Percentiles rank a stretch among this genome's conserved stretches.
These are phyloP conservation scores for Sphagnurus paluster DNA, from an alignment of 1,284 basidiomycete genomes.

Conservation along the genomic window DNA sequence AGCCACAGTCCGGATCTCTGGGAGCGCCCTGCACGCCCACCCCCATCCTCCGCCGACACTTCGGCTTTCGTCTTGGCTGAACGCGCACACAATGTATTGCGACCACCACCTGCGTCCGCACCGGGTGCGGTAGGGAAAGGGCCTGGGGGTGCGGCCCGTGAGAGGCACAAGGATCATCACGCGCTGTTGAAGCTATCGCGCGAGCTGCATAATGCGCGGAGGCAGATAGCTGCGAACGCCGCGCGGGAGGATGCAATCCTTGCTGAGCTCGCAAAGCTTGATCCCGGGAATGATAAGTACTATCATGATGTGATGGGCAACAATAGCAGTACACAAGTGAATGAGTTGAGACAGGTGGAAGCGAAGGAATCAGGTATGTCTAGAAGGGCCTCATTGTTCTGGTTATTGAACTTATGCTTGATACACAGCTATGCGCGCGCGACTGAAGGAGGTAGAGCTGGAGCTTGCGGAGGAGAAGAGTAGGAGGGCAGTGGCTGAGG, in stretches of 20 bases:
- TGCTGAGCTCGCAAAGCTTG: conserved; percentile 27
- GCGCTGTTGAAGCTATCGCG: conserved; percentile 28
- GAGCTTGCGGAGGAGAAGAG: conserved; percentile 29
- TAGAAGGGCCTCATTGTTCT: background rate
- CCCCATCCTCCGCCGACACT: no score
- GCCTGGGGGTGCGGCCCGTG: no score
- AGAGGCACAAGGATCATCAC: conserved; percentile 16
- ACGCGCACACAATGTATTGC: background rate
- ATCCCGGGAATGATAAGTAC: conserved; percentile 14
- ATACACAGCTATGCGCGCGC: conserved; percentile 20
- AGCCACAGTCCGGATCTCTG: conserved; percentile 6
- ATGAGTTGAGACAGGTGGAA: background rate
- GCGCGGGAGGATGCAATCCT: conserved; percentile 32
- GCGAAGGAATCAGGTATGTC: conserved; percentile 13
- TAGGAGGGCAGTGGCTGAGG: conserved; percentile 33
- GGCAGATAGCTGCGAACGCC: conserved; percentile 32
- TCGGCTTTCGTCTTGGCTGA: no score
- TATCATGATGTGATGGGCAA: no score
- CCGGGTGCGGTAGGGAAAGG: no score
- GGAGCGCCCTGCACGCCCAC: no score
- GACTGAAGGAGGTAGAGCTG: conserved; percentile 17
- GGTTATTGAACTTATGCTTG: background rate
- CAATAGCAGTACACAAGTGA: conserved; percentile 11
- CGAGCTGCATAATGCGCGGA: conserved; percentile 35
- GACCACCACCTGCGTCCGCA: conserved; percentile 5